Conservation (phyloP, 129 eudicot species). For the sunflower (Helianthus annuus) region DNA sequence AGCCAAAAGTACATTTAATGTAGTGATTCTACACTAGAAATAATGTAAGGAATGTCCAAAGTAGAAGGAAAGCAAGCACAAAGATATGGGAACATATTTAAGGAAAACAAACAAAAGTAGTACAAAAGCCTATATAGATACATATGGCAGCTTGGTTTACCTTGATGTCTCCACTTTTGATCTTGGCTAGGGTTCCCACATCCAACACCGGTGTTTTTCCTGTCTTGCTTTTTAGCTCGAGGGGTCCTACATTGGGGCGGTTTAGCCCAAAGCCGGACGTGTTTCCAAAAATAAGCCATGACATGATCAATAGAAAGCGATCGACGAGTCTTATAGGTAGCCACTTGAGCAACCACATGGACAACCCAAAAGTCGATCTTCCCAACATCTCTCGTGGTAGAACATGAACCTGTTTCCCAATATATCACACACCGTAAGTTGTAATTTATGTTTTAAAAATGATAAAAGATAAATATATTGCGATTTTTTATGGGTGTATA, state of each 20-base stretch:
- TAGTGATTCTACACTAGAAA: conserved; percentile 21
- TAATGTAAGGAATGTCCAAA: conserved; percentile 17
- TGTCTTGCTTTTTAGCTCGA: conserved; percentile 65
- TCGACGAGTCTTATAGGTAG: conserved; percentile 77
- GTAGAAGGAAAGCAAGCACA: conserved; percentile 35
- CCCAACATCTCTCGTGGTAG: conserved; percentile 95
- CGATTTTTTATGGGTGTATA: conserved; percentile 19
- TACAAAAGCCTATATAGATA: conserved; percentile 9
- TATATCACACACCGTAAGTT: conserved; percentile 27
- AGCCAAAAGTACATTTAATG: conserved; percentile 26
- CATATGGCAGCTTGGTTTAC: conserved; percentile 31
- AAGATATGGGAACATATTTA: conserved; percentile 37
- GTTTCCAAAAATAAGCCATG: conserved; percentile 69
- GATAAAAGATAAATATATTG: conserved; percentile 11
- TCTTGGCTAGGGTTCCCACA: conserved; percentile 89
- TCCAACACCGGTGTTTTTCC: conserved; percentile 93
- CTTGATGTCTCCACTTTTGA: conserved; percentile 88
- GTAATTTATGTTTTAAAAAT: not conserved
- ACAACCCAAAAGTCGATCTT: conserved; percentile 86
- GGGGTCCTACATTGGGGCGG: conserved; percentile 74
- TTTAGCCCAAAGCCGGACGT: conserved; percentile 65
- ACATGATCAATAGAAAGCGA: conserved; percentile 57
- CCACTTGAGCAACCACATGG: conserved; percentile 98
- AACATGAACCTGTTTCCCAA: conserved; percentile 68
- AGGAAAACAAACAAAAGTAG: conserved; percentile 36